Evolutionary conservation across 352 stramenopile species (phyloP), one percentile per base, ranked within the genome.

Genomic region (Blastocystis sp.): DNA sequence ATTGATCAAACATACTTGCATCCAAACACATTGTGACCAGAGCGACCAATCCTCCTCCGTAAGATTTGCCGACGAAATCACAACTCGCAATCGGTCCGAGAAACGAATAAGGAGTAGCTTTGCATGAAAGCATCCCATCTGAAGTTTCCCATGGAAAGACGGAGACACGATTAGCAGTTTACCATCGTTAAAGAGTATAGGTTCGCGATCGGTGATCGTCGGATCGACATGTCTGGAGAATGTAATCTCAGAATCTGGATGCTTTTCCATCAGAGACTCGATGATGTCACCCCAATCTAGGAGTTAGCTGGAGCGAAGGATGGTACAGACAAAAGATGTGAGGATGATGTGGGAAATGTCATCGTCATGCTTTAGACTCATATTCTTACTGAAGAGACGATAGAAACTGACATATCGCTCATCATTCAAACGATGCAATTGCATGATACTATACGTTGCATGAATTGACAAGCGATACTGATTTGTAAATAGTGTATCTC

Each of bases 21-120:
- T 87, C 76, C 76, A 87, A 15, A 87, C 43, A 37, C 63, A 76
- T n/a, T 87, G 76, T 29, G 76, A 79, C 76, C 76, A 87, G 29
- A 47, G 7, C 6, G 37, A 53, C 76, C 76, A 87, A 43, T 87
- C 76, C 41, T 73, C 59, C 34, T 79, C 43, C 29, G 34, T 76
- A 5, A 87, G 63, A 61, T 87, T 87, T 5, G 76, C 39, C 8
- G 59, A 76, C 11, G 59, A 76, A 13, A 87, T 87, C 7, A 87
- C 76, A 18, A 87, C 54, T 39, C 76, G 59, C 8, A 87, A 37
- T 26, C 76, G 59, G 39, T 87, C 76, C 0, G 37, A n/a, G 50
- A 87, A 87, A 13, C 76, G 59, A 37, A 87, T 79, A 0, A 87
- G 63, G 39, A 87, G 50, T 29, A 87, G 41, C 8, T 87, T 87